These are phyloP conservation scores for Mortierella antarctica DNA, from an alignment of 192 early-diverging fungal genomes.

Conservation along the genomic window DNA sequence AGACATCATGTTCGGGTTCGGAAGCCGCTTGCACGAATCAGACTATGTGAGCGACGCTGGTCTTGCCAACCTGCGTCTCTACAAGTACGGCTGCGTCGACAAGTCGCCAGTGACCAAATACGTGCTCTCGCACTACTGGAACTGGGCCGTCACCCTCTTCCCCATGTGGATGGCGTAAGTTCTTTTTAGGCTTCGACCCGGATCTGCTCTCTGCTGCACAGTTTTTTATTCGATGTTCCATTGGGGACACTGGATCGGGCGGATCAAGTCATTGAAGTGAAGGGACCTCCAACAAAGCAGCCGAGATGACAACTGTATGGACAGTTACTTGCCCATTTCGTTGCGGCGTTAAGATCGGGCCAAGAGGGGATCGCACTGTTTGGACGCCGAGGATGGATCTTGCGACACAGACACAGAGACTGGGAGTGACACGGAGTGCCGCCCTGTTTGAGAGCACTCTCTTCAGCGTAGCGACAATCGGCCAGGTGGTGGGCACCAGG, in stretches of 20 bases:
- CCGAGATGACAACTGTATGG: too few relatives aligned
- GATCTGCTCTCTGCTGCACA: neutral
- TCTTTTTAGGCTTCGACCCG: neutral
- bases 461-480: too few relatives aligned
- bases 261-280: too few relatives aligned
- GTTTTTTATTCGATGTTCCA: neutral
- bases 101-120: conserved; percentile 87
- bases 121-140: conserved; percentile 90
- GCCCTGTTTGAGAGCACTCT: too few relatives aligned
- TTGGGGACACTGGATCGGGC: neutral
- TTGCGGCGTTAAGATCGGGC: too few relatives aligned
- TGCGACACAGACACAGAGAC: too few relatives aligned
- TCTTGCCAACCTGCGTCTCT: conserved; percentile 78
- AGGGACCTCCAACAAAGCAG: too few relatives aligned
- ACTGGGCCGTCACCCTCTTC: conserved; percentile 87
- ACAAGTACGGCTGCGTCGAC: conserved; percentile 85
- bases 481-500: too few relatives aligned
- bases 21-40: conserved; percentile 56
- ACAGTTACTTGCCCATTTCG: too few relatives aligned
- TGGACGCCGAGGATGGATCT: too few relatives aligned
- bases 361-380: too few relatives aligned
- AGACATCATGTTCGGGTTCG: conserved; percentile 48
- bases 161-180: conserved; percentile 96
- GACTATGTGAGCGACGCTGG: conserved; percentile 75
- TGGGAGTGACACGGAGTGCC: too few relatives aligned